These are phyloP conservation scores for Talaromyces sp. DNA, from an alignment of 2,329 filamentous ascomycete species.

Conservation along the genomic window DNA sequence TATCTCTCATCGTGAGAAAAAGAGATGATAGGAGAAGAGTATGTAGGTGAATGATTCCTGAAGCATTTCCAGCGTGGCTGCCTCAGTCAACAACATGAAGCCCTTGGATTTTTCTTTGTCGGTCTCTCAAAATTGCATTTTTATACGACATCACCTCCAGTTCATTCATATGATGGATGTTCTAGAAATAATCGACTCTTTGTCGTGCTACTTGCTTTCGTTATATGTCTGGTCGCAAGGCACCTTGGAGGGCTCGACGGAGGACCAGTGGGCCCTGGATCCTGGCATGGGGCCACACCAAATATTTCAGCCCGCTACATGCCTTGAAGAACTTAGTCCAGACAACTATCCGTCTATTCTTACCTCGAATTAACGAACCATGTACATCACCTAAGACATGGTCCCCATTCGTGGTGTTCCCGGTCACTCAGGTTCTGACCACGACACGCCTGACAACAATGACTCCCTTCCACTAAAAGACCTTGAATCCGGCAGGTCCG, in stretches of 20 bases:
- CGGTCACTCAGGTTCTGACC: background rate
- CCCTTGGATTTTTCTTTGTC: background rate
- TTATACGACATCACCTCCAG: slow-evolving; percentile 16
- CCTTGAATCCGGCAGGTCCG: slow-evolving; percentile 17
- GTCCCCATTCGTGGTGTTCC: background rate
- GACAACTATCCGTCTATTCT: background rate
- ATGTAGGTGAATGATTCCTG: too few species aligned
- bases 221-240: background rate
- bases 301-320: background rate
- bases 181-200: slow-evolving; percentile 10
- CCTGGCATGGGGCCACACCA: background rate
- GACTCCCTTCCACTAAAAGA: slow-evolving; percentile 11
- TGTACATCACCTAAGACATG: slow-evolving; percentile 4
- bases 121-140: slow-evolving; percentile 19
- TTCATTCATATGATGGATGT: too few species aligned
- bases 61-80: too few species aligned
- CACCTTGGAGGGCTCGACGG: background rate
- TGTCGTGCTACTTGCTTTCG: slow-evolving; percentile 6
- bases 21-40: too few species aligned
- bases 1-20: too few species aligned
- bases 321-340: background rate
- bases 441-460: background rate
- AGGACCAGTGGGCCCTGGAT: background rate
- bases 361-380: background rate
- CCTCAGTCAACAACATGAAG: too few species aligned